Conservation (phyloP, 192 early-diverging fungal species). For the Mortierella antarctica region DNA sequence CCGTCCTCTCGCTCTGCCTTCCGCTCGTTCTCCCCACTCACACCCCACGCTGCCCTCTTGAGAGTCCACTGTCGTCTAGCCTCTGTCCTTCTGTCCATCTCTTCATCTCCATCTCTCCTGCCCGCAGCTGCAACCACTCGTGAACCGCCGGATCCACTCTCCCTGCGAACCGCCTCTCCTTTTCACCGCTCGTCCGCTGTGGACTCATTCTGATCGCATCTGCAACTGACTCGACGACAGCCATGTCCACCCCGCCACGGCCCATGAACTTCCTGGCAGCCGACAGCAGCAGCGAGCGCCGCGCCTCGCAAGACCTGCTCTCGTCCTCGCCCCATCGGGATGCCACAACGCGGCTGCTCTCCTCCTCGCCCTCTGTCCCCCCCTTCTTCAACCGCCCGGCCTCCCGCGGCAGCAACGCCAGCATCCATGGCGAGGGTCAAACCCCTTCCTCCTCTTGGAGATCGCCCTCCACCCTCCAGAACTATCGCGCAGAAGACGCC, state of each 20-base stretch:
- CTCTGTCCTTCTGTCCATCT: background rate
- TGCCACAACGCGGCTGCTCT: conserved; percentile 31
- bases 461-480: conserved; percentile 51
- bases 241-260: conserved; percentile 30
- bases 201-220: no score
- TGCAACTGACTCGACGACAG: background rate
- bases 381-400: conserved; percentile 34
- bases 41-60: no score
- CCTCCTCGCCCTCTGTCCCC: conserved; percentile 35
- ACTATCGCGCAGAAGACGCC: conserved; percentile 25
- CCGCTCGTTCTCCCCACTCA: background rate
- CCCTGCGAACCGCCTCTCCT: background rate
- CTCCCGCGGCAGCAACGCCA: conserved; percentile 30
- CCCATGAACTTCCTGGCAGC: conserved; percentile 7
- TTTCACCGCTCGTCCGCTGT: background rate
- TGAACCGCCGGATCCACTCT: no score
- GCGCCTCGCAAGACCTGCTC: conserved; percentile 28
- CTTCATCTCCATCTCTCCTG: background rate
- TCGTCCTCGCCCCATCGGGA: conserved; percentile 48
- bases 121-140: no score
- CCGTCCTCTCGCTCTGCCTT: background rate
- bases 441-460: conserved; percentile 46
- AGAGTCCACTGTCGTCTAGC: no score
- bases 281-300: background rate
- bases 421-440: conserved; percentile 5